Conservation (phyloP, 2,329 filamentous ascomycete species). For the Colletotrichum plurivorum region DNA sequence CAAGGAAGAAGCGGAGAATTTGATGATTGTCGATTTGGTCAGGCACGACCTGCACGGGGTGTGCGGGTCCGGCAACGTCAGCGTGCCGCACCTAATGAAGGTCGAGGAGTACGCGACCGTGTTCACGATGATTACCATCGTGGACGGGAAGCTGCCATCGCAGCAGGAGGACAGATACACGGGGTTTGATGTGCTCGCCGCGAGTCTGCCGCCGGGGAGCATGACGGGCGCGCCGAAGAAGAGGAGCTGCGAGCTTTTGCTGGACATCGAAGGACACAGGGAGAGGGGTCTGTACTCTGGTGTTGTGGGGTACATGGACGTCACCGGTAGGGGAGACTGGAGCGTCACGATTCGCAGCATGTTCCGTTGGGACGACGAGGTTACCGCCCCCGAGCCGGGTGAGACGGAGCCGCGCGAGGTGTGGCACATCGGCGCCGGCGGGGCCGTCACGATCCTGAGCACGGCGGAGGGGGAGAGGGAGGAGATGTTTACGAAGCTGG, state of each 20-base stretch:
- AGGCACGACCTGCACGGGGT: slow-evolving; percentile 92
- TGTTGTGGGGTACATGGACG: slow-evolving; percentile 90
- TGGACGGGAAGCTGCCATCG: slow-evolving; percentile 76
- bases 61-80: slow-evolving; percentile 80
- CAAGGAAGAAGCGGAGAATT: slow-evolving; percentile 95
- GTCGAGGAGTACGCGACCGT: slow-evolving; percentile 94
- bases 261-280: slow-evolving; percentile 73
- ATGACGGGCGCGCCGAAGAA: slow-evolving; percentile 99
- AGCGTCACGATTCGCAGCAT: slow-evolving; percentile 91
- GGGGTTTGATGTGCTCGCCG: slow-evolving; percentile 82
- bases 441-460: slow-evolving; percentile 89
- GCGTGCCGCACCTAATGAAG: slow-evolving; percentile 83
- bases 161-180: slow-evolving; percentile 57
- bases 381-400: slow-evolving; percentile 45
- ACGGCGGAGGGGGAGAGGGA: slow-evolving; percentile 85
- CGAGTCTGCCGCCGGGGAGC: slow-evolving; percentile 87
- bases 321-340: slow-evolving; percentile 88
- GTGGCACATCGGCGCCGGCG: slow-evolving; percentile 92
- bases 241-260: slow-evolving; percentile 87
- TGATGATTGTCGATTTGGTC: slow-evolving; percentile 99
- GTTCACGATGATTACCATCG: slow-evolving; percentile 91
- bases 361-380: slow-evolving; percentile 79
- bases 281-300: slow-evolving; percentile 88
- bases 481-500: slow-evolving; percentile 88
- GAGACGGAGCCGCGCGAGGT: slow-evolving; percentile 61